Evolutionary conservation across 768 basidiomycete species (phyloP), one percentile per base, ranked within the genome.

Genomic region (Phylloporus arenicola): DNA sequence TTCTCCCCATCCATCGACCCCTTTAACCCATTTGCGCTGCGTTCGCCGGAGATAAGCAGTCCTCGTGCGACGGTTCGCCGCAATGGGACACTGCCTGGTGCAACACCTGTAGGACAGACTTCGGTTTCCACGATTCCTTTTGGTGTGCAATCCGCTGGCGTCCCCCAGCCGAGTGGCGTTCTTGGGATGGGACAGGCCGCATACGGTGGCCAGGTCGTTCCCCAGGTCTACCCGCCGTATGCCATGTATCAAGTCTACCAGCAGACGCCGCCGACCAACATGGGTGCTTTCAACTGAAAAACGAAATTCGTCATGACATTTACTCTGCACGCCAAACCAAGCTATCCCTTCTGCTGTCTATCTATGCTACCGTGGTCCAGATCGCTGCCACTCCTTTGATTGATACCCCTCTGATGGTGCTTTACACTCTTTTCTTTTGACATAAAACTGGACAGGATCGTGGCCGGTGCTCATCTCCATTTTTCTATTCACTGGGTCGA

Each of bases 171-270:
- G 8, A 72, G 76, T 17, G 71, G 71, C 55, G 73, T 84, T 56
- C 72, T 86, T 50, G 78, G 79, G 51, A 83, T 87, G 79, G 76
- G 73, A 40, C 84, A 84, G 57, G 72, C 78, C n/a, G 64, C 83
- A 37, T 89, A 86, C 66, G 76, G 73, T 54, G 77, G 72, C 31
- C 77, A 82, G 55, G 77, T 81, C 52, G 70, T 81, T 41, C 76
- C 84, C 77, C 83, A 51, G 74, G 68, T 85, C 55, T 89, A 89
- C 65, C 82, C 86, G 68, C 77, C 82, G 51, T 90, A 89, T 73
- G 51, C 64, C 33, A 83, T 89, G 86, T 88, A 88, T 64, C 84
- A 84, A 70, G 74, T 86, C 65, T 90, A 90, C 69, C 86, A 86
- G 67, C 84, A 86, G 70, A 83, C 79, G 57, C 80, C 83, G 19